Base-by-base conservation (phyloP, 768 basidiomycete genomes). In the Boletus rubroflammeus region DNA sequence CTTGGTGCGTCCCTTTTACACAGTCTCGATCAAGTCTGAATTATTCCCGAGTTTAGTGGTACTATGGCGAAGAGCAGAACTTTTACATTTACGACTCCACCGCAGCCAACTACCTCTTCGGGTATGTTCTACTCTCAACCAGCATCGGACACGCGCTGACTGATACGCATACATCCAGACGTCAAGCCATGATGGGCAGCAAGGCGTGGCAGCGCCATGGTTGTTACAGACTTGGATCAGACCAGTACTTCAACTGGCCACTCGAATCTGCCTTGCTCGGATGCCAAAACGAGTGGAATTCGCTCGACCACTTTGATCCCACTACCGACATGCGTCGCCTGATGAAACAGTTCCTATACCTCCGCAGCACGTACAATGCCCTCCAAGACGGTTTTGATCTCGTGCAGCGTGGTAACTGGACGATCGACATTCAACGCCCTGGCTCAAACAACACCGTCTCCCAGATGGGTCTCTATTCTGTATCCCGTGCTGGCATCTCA, bases 181-280 rank as follows among this genome's bases (percentile, higher is more conserved):
- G 94, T 75, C 94, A 97, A 73, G 83, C 93, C 15, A 97, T 97
- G 94, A 79, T 86, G 47, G 78, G 81, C 55, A 89, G 78, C 68
- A 81, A 75, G 47, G 93, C 93, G 5, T 97, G 94, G 94, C 88
- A 93, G 66, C 83, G 88, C 32, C 94, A 97, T 66, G 93, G 93
- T 6, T 97, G 94, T 71, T 97, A 97, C 69, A 78, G 77, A 42
- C 82, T 96, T 32, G 94, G 94, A 11, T 96, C 94, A 8, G 78
- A 81, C 56, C 94, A 96, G 66, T 97, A 94, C 74, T 97, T 88
- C 79, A 93, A 96, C 72, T 90, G 95, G 82, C 88, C 89, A 2
- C 77, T 95, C 60, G 86, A 88, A 51, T 84, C 83, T 62, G 73
- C 89, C 3, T 67, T 93, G 31, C 74, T 93, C 17, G 94, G 93